Evolutionary conservation across 305 asterid genomes (phyloP), one percentile per base, ranked within the genome.

Genomic region (Withania somnifera): DNA sequence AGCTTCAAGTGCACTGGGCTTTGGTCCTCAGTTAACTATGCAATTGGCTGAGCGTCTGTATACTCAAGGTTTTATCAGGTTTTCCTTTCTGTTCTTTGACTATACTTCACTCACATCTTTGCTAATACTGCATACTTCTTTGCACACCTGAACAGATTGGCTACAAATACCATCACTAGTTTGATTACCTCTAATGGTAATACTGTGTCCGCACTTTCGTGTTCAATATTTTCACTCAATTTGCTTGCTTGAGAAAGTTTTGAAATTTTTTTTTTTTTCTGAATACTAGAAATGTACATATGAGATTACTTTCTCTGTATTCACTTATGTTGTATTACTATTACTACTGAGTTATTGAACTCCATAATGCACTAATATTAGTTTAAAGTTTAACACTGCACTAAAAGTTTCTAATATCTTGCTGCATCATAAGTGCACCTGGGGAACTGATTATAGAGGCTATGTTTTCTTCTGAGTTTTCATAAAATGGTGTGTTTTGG

Each of bases 31-130:
- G 92, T 84, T 90, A 81, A 92, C 98, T 75, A 94, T 93, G 98
- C 98, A 94, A 82, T 86, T 94, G 89, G 98, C 98, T 71, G 98
- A 94, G 90, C 98, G 97, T 77, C 88, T 94, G 79, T 94, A 94
- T 67, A 94, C 97, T 82, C 98, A 92, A 89, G 98, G 98, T 88
- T 94, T 87, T 85, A 90, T 93, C 93, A 94, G 98, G 97, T 94
- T 83, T 85, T 80, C 67, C 52, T 26, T 60, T 75, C 86, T 78
- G 38, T 71, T 73, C 7, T 14, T n/a, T 26, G 42, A 24, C 40
- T 73, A 36, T 26, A 4, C 5, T 11, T 68, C 78, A 40, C 56
- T 69, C 38, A 42, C 57, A 22, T 42, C 8, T 11, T 2, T 6
- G n/a, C n/a, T n/a, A n/a, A n/a, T n/a, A n/a, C n/a, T n/a, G n/a